Base-by-base conservation (phyloP, 768 basidiomycete species). In the Macrocybe gigantea region DNA sequence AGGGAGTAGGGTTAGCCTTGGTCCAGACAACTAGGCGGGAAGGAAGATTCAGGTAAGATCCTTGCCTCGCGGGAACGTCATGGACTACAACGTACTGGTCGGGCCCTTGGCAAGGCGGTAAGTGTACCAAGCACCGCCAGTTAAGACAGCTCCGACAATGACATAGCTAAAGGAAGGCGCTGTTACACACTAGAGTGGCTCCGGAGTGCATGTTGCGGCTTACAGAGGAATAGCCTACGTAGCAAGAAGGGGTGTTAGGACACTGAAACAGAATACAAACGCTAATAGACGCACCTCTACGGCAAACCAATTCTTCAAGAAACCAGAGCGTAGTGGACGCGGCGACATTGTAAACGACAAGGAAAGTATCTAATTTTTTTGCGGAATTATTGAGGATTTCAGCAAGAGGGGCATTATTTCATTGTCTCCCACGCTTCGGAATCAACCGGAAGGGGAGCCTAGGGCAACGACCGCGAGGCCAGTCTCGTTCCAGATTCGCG, bases 1-100 rank as follows among this genome's bases (percentile, higher is more conserved):
- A 93, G n/a, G 92, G 92, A 14, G 82, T 83, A 33, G 90, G 90
- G 74, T 94, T 93, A 63, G 39, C 77, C 56, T 77, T 78, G 47
- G 76, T 75, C 77, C 78, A 78, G 53, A 77, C 60, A 44, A 77
- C 78, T 78, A 29, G 47, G n/a, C 45, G 22, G 37, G 32, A n/a
- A 15, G 13, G 32, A 41, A 22, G 1, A 22, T 22, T 22, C 22
- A 22, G 22, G 22, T 22, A 7, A 44, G 13, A 38, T 38, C 7
- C 1, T 10, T 12, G 30, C 9, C 9, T 44, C 44, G 32, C 49
- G 50, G 30, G 49, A 31, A 44, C 35, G 15, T 33, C 40, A 14
- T 35, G 33, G 36, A 36, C 47, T 53, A 7, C 44, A 14, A 65
- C 74, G 60, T 54, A 83, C 82, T 69, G 22, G 57, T 64, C 29